Conservation (phyloP, 805 yeast species). For the Hanseniaspora occidentalis region DNA sequence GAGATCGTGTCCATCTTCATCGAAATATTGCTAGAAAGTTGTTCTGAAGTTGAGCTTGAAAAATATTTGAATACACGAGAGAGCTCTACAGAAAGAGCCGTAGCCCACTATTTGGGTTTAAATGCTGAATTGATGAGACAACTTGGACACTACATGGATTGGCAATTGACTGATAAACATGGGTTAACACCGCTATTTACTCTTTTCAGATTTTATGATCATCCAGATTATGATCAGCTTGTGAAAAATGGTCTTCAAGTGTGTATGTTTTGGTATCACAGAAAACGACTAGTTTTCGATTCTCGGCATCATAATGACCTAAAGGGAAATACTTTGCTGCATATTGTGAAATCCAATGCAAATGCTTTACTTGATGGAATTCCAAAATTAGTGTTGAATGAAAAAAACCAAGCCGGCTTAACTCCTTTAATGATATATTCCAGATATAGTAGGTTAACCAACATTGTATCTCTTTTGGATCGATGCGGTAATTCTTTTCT, state of each 20-base stretch:
- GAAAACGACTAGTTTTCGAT: slow-evolving; percentile 24
- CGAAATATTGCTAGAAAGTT: slow-evolving; percentile 29
- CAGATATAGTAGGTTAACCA: slow-evolving; percentile 53
- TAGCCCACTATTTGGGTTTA: slow-evolving; percentile 66
- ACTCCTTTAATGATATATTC: slow-evolving; percentile 65
- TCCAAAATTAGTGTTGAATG: slow-evolving; percentile 42
- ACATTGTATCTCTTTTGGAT: slow-evolving; percentile 36
- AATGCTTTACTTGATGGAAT: slow-evolving; percentile 7
- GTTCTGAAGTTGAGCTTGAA: slow-evolving; percentile 33
- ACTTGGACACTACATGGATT: slow-evolving; percentile 51
- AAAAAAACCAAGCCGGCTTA: slow-evolving; percentile 40
- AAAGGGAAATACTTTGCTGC: slow-evolving; percentile 67
- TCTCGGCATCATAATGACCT: slow-evolving; percentile 56
- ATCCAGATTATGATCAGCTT: slow-evolving; percentile 41
- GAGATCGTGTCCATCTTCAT: slow-evolving; percentile 36
- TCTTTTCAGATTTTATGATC: slow-evolving; percentile 71
- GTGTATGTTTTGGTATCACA: slow-evolving; percentile 31
- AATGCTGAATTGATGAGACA: slow-evolving; percentile 35
- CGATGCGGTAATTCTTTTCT: slow-evolving; percentile 37
- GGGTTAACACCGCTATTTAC: slow-evolving; percentile 73
- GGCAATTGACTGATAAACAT: slow-evolving; percentile 53
- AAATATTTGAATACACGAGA: slow-evolving; percentile 42
- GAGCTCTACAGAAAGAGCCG: slow-evolving; percentile 34
- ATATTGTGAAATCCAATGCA: slow-evolving; percentile 45
- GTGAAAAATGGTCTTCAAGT: slow-evolving; percentile 33